Evolutionary conservation across 2,329 filamentous ascomycete genomes (phyloP).

Genomic region (Westerdykella ornata): DNA sequence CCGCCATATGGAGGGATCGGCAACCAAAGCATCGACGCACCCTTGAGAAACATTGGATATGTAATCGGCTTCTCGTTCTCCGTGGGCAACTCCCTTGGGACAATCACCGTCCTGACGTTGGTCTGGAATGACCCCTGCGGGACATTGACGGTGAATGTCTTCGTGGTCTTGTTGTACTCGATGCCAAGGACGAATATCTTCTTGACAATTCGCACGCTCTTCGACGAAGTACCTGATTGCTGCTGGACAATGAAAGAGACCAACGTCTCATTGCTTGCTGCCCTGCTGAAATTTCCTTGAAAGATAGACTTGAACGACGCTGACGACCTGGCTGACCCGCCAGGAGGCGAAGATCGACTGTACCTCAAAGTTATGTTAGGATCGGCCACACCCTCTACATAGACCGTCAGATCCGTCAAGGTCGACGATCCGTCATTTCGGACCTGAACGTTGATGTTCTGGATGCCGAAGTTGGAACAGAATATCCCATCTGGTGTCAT

Average conservation of each 20-base stretch:
- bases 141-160: not conserved
- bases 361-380: no score
- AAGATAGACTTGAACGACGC: no score
- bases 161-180: not conserved
- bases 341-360: no score
- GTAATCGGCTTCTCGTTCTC: not conserved
- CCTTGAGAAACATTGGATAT: not conserved
- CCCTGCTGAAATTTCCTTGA: no score
- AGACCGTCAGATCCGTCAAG: no score
- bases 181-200: not conserved
- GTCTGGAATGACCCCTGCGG: not conserved
- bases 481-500: no score
- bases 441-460: no score
- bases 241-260: not conserved
- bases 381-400: no score
- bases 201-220: not conserved
- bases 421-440: no score
- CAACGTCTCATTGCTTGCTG: no score
- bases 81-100: not conserved
- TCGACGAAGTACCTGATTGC: not conserved
- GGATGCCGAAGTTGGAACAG: no score
- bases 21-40: not conserved
- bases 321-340: no score
- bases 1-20: not conserved
- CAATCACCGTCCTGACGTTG: not conserved